phyloP scores from a whole-genome alignment of 164 flowering plant genomes.

The Stephania yunnanensis region DNA sequence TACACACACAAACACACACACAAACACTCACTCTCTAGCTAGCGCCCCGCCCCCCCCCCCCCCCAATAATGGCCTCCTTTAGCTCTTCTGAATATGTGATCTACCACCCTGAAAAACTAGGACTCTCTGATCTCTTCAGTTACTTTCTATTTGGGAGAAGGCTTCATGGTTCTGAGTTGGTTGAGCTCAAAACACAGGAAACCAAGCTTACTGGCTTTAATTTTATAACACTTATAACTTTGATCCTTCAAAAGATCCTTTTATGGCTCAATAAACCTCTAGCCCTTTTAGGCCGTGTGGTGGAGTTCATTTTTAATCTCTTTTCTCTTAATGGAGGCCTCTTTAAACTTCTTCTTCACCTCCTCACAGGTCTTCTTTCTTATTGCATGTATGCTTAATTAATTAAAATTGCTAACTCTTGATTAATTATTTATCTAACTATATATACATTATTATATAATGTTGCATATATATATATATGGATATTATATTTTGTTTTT shows the following conservation, averaged over 20 bases:
- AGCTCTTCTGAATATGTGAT: slow-evolving; percentile 12
- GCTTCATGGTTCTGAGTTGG: slow-evolving; percentile 5
- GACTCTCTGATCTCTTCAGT: slow-evolving; percentile 13
- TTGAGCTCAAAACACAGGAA: slow-evolving; percentile 1
- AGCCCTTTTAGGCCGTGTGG: not conserved
- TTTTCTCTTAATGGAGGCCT: slow-evolving; percentile 18
- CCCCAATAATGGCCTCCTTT: not conserved
- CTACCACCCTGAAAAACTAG: slow-evolving; percentile 12
- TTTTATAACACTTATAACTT: slow-evolving; percentile 1
- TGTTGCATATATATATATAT: no score
- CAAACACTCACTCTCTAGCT: no score
- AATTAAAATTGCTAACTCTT: not conserved
- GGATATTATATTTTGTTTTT: not conserved
- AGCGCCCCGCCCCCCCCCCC: no score
- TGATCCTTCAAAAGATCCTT: slow-evolving; percentile 16
- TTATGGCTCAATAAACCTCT: not conserved
- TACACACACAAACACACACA: no score
- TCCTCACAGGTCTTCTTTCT: slow-evolving; percentile 14
- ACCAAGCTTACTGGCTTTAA: slow-evolving; percentile 7
- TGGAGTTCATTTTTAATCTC: slow-evolving; percentile 20
- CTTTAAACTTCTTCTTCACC: not conserved
- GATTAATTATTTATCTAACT: not conserved
- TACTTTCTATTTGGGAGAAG: slow-evolving; percentile 9
- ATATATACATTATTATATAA: not conserved
- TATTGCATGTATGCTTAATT: not conserved